Conservation (phyloP, 1,139 yeast species). For the Yarrowia galli region DNA sequence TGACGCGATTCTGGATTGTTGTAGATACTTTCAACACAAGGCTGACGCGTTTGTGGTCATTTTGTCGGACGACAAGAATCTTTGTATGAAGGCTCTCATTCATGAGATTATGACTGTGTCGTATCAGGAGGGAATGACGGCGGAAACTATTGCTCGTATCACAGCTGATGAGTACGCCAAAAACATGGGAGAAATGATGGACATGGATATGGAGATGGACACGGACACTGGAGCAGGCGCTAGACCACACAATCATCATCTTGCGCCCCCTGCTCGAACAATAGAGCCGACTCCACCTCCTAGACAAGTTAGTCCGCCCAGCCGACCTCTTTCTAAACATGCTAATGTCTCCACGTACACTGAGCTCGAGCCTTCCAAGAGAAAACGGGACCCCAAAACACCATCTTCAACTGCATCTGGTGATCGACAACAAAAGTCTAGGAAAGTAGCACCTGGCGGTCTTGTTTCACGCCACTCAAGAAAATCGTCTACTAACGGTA, state of each 20-base stretch:
- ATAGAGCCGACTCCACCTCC: conserved; percentile 3
- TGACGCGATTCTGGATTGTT: conserved; percentile 87
- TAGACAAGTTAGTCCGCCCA: background rate
- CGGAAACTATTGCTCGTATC: conserved; percentile 62
- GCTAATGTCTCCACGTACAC: background rate
- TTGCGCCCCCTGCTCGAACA: conserved; percentile 6
- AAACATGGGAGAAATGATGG: conserved; percentile 35
- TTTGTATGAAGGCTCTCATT: conserved; percentile 77
- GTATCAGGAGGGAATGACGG: conserved; percentile 65
- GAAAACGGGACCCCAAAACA: background rate
- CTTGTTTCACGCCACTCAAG: conserved; percentile 2
- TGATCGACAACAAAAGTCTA: background rate
- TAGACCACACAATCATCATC: background rate
- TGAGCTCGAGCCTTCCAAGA: background rate
- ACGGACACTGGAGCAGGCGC: background rate
- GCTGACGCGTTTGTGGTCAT: conserved; percentile 60
- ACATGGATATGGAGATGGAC: conserved; percentile 26
- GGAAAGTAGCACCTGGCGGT: conserved; percentile 6
- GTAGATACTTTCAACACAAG: conserved; percentile 63
- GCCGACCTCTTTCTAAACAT: background rate
- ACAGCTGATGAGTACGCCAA: conserved; percentile 42
- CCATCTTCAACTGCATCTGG: background rate
- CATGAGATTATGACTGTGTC: conserved; percentile 75
- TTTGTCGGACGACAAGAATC: conserved; percentile 81
- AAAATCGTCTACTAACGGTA: background rate